Evolutionary conservation across 257 asterid species (phyloP).

Genomic region (Solanum corneliomulleri): DNA sequence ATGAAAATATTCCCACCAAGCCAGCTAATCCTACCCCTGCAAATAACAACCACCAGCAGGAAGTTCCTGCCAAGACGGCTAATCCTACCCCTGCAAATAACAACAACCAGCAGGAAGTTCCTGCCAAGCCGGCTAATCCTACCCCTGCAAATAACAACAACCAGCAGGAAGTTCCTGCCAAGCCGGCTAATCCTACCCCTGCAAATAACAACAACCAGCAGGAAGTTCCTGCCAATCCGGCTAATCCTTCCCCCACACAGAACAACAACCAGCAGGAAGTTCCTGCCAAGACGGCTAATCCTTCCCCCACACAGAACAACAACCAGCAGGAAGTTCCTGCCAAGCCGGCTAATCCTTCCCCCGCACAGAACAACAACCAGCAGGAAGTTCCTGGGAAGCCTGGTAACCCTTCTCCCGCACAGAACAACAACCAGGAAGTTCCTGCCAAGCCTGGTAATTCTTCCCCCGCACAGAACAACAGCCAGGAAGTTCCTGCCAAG

Average conservation of each 20-base stretch:
- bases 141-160: neutral
- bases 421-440: neutral
- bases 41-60: neutral
- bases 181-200: neutral
- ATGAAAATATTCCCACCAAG: neutral
- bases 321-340: neutral
- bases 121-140: neutral
- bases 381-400: neutral
- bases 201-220: no score
- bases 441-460: neutral
- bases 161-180: neutral
- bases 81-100: neutral
- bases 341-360: neutral
- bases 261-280: neutral
- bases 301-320: neutral
- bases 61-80: neutral
- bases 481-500: neutral
- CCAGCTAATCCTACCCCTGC: neutral
- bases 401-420: neutral
- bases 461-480: neutral
- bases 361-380: neutral
- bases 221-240: no score
- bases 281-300: neutral
- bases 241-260: no score
- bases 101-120: neutral